Evolutionary conservation across 495 filamentous ascomycete genomes (phyloP).

Genomic region (Hypoxylon intermedium): DNA sequence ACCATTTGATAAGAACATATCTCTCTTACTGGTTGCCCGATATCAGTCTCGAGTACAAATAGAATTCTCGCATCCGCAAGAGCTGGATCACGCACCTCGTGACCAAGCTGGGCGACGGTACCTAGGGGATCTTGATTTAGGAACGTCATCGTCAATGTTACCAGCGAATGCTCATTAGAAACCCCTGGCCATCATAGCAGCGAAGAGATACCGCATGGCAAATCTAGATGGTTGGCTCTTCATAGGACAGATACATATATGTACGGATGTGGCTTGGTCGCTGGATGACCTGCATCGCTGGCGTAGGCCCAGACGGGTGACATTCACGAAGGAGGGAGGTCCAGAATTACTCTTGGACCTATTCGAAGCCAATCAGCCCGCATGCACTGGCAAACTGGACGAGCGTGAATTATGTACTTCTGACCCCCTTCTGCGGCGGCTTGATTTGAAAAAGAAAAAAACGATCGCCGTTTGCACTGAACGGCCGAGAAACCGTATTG

Average conservation of each 20-base stretch:
- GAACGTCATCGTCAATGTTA: neutral
- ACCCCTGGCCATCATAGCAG: neutral
- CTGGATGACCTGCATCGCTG: slow-evolving; percentile 32
- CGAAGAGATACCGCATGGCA: slow-evolving; percentile 13
- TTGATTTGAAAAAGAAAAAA: slow-evolving; percentile 31
- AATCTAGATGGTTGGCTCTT: neutral
- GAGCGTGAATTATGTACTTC: slow-evolving; percentile 24
- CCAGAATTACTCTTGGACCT: slow-evolving; percentile 25
- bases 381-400: slow-evolving; percentile 23
- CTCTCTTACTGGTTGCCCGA: neutral
- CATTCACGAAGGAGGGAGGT: slow-evolving; percentile 28
- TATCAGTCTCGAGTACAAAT: slow-evolving; percentile 4
- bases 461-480: slow-evolving; percentile 20
- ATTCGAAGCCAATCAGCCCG: slow-evolving; percentile 30
- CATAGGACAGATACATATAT: slow-evolving; percentile 5
- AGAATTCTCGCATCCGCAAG: slow-evolving; percentile 11
- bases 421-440: slow-evolving; percentile 25
- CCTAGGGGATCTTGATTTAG: neutral
- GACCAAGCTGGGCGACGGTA: slow-evolving; percentile 3
- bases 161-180: neutral
- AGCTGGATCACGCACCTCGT: slow-evolving; percentile 7
- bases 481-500: slow-evolving; percentile 19
- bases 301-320: slow-evolving; percentile 19
- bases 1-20: neutral
- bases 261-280: slow-evolving; percentile 23